Evolutionary conservation across 202 grass and related monocot genomes (phyloP), one percentile per base, ranked within the genome.

Genomic region (Panicum virgatum): DNA sequence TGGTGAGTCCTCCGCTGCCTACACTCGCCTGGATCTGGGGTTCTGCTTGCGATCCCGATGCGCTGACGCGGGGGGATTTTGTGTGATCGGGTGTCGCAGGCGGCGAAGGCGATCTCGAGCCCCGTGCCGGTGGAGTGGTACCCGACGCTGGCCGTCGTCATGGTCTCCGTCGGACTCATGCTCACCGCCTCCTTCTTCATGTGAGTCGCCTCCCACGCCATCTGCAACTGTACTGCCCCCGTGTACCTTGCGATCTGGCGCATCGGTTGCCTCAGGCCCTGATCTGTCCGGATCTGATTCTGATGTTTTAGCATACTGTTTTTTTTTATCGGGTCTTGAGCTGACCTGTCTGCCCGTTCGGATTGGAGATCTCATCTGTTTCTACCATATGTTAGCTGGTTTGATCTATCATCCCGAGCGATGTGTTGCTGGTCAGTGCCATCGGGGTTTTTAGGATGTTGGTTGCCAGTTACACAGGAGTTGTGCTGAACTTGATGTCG

Each of bases 171-270:
- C 19, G 96, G 96, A 0, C 91, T 99, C 78, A 78, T 94, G 82
- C 48, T 90, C 74, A 99, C 96, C 8, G 93, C 96, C 7, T 94
- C 90, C 61, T 99, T 99, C 87, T 98, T 96, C 87, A 98, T 98
- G 96, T 98, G 59, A 88, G 84, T n/a, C 40, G 1, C 7, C 22
- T 30, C 1, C 50, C 20, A 69, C 53, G 10, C 58, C 58, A 0
- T 66, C 37, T 40, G 32, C 9, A 7, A 12, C 50, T 32, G 54
- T 10, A 12, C 50, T 32, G 54, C 36, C 12, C 57, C 58, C 56
- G 12, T 26, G 5, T 51, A 7, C 27, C 13, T 5, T 42, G 62
- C 23, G 46, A 60, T 82, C 66, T 57, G 0, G 5, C 40, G 40
- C n/a, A 22, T 53, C 14, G 12, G 13, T 66, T 12, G 36, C 22